A percentile compares a stretch with the other conserved stretches of the same genome.
Conservation (phyloP, 371 early-diverging fungal genomes). For the Nematocida ironsii region DNA sequence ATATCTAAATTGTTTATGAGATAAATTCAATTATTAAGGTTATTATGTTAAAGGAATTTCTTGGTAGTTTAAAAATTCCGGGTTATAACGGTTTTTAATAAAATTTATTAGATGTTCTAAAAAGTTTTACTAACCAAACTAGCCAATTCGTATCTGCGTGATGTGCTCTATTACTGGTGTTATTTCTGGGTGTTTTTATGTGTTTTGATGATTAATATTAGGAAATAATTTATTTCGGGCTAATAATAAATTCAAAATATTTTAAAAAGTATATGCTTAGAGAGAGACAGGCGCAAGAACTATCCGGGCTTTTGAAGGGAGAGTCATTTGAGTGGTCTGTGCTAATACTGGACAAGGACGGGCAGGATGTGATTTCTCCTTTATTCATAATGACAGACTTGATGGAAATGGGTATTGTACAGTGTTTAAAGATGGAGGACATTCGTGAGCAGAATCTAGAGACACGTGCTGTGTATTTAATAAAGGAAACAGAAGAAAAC, state of each 20-base stretch:
- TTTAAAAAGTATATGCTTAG: conserved; percentile 62
- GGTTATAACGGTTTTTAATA: too few relatives aligned
- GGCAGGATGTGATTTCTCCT: conserved; percentile 90
- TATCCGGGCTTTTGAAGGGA: conserved; percentile 54
- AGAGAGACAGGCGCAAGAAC: conserved; percentile 60
- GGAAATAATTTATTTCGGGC: too few relatives aligned
- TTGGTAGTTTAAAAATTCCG: too few relatives aligned
- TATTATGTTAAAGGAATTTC: too few relatives aligned
- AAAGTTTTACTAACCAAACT: too few relatives aligned
- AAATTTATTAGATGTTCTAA: too few relatives aligned
- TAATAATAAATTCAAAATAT: conserved; percentile 10
- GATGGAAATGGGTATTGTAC: conserved; percentile 91
- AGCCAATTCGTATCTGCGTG: too few relatives aligned
- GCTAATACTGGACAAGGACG: conserved; percentile 83
- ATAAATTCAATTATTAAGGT: too few relatives aligned
- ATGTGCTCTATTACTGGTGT: too few relatives aligned
- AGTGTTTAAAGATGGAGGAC: conserved; percentile 78
- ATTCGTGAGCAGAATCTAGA: conserved; percentile 81
- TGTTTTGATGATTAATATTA: too few relatives aligned
- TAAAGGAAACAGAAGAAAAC: conserved; percentile 81
- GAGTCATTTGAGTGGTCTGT: conserved; percentile 79
- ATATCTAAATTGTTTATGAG: too few relatives aligned
- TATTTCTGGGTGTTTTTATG: too few relatives aligned
- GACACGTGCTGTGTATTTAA: conserved; percentile 93
- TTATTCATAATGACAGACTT: conserved; percentile 89